Evolutionary conservation across 441 rosid species (phyloP), one percentile per base, ranked within the genome.

Genomic region (Gossypium gossypioides): DNA sequence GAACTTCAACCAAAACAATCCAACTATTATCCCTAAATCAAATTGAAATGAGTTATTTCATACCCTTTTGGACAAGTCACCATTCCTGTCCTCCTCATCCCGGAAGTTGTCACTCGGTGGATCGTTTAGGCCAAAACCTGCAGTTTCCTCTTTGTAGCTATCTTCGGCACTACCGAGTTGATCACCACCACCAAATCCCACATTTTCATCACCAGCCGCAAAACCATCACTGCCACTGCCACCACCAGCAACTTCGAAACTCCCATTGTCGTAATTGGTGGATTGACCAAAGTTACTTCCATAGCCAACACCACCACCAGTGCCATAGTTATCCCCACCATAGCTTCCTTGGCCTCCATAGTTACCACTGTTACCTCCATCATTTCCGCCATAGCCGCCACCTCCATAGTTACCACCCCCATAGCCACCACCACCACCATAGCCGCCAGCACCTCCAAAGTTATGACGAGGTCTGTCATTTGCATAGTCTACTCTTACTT

Each of bases 401-500:
- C 59, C 71, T 18, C 77, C 75, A 24, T 54, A 75, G 2, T 66
- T 34, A 0, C 78, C 80, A 0, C 81, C 79, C 0, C 77, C 79
- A n/a, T 57, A 69, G 29, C 74, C 37, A 0, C 84, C 83, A 13
- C 71, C 55, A 16, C 71, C 48, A 0, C 76, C 77, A 24, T 64
- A 68, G 6, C 72, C 67, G 2, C 78, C 72, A 40, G 74, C 74
- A 29, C 77, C 76, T 0, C 73, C 75, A 2, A 52, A 65, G 24
- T 61, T 71, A 24, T 81, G 76, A 62, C 79, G 82, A 56, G 85
- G 70, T 77, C 92, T 85, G 9, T 93, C 98, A 67, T 74, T 69
- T 68, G 98, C 98, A 84, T 78, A 89, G 78, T 86, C 86, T 74
- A 93, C 97, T 81, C 82, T 89, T 48, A 93, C 75, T 2, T 71